Evolutionary conservation across 495 filamentous ascomycete species (phyloP).

Genomic region (Clohesyomyces aquaticus): DNA sequence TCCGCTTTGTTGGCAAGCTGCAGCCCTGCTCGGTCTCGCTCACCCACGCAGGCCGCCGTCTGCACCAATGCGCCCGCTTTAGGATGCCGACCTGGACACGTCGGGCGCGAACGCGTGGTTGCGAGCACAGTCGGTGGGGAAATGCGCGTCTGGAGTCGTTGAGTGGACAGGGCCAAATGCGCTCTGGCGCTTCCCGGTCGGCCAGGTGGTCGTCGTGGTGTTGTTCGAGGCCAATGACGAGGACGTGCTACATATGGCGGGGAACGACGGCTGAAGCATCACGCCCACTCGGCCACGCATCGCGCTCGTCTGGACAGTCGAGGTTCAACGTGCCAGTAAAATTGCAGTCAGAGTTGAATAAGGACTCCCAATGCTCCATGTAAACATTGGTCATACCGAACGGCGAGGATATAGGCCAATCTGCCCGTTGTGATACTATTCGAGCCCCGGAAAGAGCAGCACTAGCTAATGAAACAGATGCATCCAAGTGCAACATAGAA

Average conservation of each 20-base stretch:
- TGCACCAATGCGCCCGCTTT: slow-evolving; percentile 1
- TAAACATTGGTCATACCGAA: background rate
- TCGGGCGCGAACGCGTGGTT: slow-evolving; percentile 16
- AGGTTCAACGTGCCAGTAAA: background rate
- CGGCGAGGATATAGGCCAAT: too few relatives aligned
- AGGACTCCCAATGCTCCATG: background rate
- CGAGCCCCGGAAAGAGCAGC: slow-evolving; percentile 10
- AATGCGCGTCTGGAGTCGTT: slow-evolving; percentile 20
- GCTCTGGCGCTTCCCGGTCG: slow-evolving; percentile 28
- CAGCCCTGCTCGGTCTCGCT: background rate
- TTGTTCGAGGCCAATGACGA: slow-evolving; percentile 29
- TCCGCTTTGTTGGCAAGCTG: slow-evolving; percentile 29
- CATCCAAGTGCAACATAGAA: slow-evolving; percentile 94
- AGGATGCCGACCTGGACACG: background rate
- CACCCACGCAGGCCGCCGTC: background rate
- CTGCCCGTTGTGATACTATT: slow-evolving; percentile 20
- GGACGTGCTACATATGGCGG: slow-evolving; percentile 2
- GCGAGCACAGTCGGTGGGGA: background rate
- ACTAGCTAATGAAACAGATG: slow-evolving; percentile 91
- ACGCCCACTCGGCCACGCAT: background rate
- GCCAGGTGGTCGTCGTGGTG: slow-evolving; percentile 11
- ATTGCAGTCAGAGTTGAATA: background rate
- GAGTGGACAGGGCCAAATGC: slow-evolving; percentile 3
- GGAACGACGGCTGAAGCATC: background rate
- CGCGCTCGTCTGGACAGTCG: background rate